Conservation (phyloP, 306 rosid genomes). For the Quercus alba region DNA sequence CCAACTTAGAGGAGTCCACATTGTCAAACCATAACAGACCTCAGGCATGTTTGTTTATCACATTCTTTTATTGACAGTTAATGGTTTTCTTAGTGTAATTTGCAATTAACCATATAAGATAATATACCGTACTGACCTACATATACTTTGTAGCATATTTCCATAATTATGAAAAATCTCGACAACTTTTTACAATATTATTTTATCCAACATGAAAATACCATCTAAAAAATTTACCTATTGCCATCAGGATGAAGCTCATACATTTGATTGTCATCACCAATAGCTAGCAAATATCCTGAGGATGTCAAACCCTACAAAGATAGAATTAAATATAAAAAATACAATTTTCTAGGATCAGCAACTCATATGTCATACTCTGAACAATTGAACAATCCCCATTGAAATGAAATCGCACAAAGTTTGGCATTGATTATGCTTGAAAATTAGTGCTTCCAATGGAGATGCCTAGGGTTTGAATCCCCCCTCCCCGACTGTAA, state of each 20-base stretch:
- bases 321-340: slow-evolving; percentile 11
- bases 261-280: slow-evolving; percentile 80
- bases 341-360: slow-evolving; percentile 4
- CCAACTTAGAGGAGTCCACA: background rate
- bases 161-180: background rate
- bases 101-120: background rate
- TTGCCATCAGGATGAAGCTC: slow-evolving; percentile 98
- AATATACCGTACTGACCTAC: background rate
- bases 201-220: background rate
- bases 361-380: background rate
- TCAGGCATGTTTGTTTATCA: background rate
- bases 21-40: background rate
- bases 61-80: background rate
- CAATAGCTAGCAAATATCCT: slow-evolving; percentile 76
- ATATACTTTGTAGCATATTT: background rate
- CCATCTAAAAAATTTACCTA: slow-evolving; percentile 42
- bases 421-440: background rate
- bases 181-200: background rate
- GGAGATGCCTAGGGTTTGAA: too few relatives aligned
- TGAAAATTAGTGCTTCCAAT: background rate
- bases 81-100: background rate
- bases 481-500: too few relatives aligned
- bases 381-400: slow-evolving; percentile 3
- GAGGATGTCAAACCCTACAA: slow-evolving; percentile 62
- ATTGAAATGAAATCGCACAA: background rate